Conservation (phyloP, 371 early-diverging fungal genomes). For the Lichtheimia hyalospora region DNA sequence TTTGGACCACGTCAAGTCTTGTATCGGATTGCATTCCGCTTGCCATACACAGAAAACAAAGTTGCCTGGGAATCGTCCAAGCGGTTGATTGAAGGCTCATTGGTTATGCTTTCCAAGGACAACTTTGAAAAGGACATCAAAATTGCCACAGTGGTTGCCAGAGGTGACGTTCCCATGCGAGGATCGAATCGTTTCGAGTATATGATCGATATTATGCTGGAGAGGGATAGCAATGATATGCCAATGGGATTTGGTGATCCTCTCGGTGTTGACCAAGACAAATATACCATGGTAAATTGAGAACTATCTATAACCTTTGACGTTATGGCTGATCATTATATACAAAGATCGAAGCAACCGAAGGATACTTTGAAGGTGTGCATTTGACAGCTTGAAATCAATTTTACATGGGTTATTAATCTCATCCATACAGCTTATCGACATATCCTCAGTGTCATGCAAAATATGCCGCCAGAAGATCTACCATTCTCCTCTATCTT, state of each 20-base stretch:
- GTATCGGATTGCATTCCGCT: slow-evolving; percentile 55
- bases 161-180: slow-evolving; percentile 49
- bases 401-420: not conserved
- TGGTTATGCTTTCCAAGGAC: slow-evolving; percentile 56
- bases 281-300: slow-evolving; percentile 34
- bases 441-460: slow-evolving; percentile 43
- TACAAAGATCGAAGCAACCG: slow-evolving; percentile 41
- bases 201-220: slow-evolving; percentile 53
- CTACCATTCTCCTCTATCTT: slow-evolving; percentile 43
- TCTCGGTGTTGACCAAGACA: slow-evolving; percentile 25
- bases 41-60: slow-evolving; percentile 41
- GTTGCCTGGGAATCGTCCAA: slow-evolving; percentile 58
- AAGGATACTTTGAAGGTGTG: slow-evolving; percentile 53
- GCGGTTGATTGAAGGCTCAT: slow-evolving; percentile 56
- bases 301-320: not conserved
- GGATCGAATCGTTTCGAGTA: slow-evolving; percentile 48
- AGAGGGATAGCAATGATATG: slow-evolving; percentile 35
- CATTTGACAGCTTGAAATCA: not conserved
- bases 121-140: slow-evolving; percentile 53
- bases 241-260: slow-evolving; percentile 51
- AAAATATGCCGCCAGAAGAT: slow-evolving; percentile 34
- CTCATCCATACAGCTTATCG: slow-evolving; percentile 18
- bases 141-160: slow-evolving; percentile 59
- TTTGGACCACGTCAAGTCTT: slow-evolving; percentile 48
- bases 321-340: not conserved